phyloP scores from a whole-genome alignment of 805 yeast species.

The Metschnikowia dekortorum region DNA sequence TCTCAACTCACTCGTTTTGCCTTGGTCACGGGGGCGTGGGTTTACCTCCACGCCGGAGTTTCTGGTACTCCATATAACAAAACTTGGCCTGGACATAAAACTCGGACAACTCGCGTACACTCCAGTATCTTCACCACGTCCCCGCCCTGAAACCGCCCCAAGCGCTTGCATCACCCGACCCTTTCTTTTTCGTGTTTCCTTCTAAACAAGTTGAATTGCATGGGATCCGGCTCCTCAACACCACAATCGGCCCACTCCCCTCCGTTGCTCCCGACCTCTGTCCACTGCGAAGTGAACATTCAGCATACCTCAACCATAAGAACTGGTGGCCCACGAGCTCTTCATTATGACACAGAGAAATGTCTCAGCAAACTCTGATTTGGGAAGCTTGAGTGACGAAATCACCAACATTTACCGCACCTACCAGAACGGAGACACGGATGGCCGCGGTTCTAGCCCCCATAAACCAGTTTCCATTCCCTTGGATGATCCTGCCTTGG shows the following conservation, averaged over 20 bases:
- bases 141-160: background rate
- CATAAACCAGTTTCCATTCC: background rate
- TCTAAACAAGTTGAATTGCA: background rate
- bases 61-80: constrained; percentile 2
- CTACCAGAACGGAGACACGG: constrained; percentile 1
- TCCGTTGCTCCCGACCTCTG: background rate
- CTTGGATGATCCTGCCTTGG: background rate
- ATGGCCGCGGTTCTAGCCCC: background rate
- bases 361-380: constrained; percentile 9
- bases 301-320: background rate
- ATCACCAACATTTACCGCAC: constrained; percentile 13
- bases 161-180: background rate
- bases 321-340: constrained; percentile 1
- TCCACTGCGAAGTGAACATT: background rate
- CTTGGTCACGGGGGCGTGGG: background rate
- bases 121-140: background rate
- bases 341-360: background rate
- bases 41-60: background rate
- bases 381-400: constrained; percentile 14
- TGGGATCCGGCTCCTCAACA: background rate
- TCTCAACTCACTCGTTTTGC: background rate
- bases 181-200: background rate
- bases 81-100: background rate
- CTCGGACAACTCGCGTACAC: constrained; percentile 1
- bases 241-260: background rate